Evolutionary conservation across 257 asterid genomes (phyloP).

Genomic region (Craterostigma plantagineum): DNA sequence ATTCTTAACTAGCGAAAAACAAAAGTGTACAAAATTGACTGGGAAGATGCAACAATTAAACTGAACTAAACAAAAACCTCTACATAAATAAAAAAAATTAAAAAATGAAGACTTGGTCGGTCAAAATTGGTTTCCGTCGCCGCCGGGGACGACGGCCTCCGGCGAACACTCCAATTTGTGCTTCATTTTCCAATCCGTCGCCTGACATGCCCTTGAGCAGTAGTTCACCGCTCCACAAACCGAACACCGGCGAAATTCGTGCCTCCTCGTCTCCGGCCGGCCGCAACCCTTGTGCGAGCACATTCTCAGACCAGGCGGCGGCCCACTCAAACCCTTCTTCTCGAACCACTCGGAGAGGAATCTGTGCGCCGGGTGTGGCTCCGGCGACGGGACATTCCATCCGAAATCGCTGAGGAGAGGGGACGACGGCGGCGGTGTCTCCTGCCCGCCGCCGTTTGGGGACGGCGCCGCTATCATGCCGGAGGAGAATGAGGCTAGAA

Average conservation of each 20-base stretch:
- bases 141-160: conserved; percentile 14
- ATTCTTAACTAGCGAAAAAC: too few relatives aligned
- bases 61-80: too few relatives aligned
- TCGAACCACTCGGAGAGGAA: conserved; percentile 77
- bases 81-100: too few relatives aligned
- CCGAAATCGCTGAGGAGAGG: conserved; percentile 82
- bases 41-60: too few relatives aligned
- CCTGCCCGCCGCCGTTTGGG: conserved; percentile 38
- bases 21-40: too few relatives aligned
- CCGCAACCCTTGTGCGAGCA: conserved; percentile 91
- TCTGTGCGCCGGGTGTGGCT: conserved; percentile 49
- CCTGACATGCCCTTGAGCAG: conserved; percentile 97
- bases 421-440: conserved; percentile 22
- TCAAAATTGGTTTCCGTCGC: too few relatives aligned
- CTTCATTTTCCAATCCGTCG: conserved; percentile 87
- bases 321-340: conserved; percentile 11
- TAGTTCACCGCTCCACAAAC: conserved; percentile 88
- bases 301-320: conserved; percentile 48
- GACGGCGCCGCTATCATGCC: conserved; percentile 40
- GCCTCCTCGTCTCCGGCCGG: conserved; percentile 70
- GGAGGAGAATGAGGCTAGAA: conserved; percentile 33
- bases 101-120: too few relatives aligned
- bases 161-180: conserved; percentile 74
- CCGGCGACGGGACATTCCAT: conserved; percentile 69
- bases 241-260: conserved; percentile 82